Percentiles rank a stretch among this genome's conserved stretches.
Evolutionary conservation across 345 rosid genomes (phyloP).

Genomic region (Populus tremula): DNA sequence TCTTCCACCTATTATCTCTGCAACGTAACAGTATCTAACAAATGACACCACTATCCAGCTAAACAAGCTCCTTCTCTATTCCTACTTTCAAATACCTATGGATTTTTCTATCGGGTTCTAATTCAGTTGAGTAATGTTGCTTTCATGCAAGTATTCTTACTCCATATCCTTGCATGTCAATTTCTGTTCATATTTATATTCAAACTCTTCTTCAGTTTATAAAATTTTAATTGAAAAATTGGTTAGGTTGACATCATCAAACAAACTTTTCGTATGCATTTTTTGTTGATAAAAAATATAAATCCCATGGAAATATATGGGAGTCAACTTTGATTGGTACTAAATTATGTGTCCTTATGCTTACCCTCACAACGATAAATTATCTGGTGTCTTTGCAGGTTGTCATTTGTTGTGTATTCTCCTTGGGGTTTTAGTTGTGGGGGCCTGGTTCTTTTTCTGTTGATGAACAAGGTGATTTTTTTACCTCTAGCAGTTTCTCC

Average conservation of each 20-base stretch:
- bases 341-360: not conserved
- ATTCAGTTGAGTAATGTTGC: not conserved
- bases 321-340: too few species aligned
- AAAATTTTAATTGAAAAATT: not conserved
- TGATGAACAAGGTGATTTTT: too few species aligned
- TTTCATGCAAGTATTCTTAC: not conserved
- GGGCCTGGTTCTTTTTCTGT: too few species aligned
- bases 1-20: not conserved
- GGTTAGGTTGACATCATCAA: slow-evolving; percentile 1
- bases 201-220: not conserved
- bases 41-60: not conserved
- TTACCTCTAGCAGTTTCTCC: too few species aligned
- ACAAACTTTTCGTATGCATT: not conserved
- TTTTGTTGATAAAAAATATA: not conserved
- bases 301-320: not conserved
- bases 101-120: not conserved
- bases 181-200: not conserved
- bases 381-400: not conserved
- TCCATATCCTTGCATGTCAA: too few species aligned
- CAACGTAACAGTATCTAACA: not conserved
- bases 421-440: too few species aligned
- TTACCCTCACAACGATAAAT: not conserved
- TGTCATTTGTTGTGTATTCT: too few species aligned
- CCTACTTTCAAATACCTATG: not conserved
- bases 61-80: not conserved